Evolutionary conservation across 2,329 filamentous ascomycete species (phyloP), one percentile per base, ranked within the genome.

Genomic region (Ophiostoma novo-ulmi): DNA sequence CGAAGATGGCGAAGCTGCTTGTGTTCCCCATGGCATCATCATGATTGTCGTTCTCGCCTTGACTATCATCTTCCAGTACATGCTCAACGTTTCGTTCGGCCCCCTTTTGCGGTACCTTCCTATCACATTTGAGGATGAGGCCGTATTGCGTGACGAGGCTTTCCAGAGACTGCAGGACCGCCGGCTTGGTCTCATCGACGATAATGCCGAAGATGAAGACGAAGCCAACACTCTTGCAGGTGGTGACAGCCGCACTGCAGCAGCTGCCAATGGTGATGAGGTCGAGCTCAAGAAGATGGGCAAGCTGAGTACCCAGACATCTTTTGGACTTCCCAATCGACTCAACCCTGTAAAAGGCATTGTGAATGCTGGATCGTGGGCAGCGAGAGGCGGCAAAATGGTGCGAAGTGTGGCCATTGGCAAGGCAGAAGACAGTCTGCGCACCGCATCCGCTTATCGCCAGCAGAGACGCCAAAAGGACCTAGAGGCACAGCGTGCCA

Each of bases 121-220:
- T 0, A 96, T 98, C 74, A 98, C 94, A 0, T 88, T 98, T 70
- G 95, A 99, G 78, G 95, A 98, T 74, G 94, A 97, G 77, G 95
- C 95, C 2, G 92, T 95, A 0, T 82, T 92, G n/a, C 89, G 94
- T 7, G 95, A 99, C 75, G 88, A 94, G 76, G 92, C 91, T 55
- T 99, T 98, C 77, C 90, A 93, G 75, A 85, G 90, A 66, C 90
- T 89, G 3, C 93, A 96, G 77, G 88, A 89, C 71, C 84, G 83
- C 31, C 89, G 90, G 10, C 86, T 94, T 71, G 89, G 89, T 0
- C 78, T 91, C 7, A 84, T 86, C 13, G 83, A 84, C 22, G 81
- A 81, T 67, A 78, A 78, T 14, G 48, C 14, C 1, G 81, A 82
- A 11, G 82, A 84, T 35, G 77, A 76, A 10, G 64, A 41, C n/a